phyloP scores from a whole-genome alignment of 306 rosid species.

The Datisca glomerata region DNA sequence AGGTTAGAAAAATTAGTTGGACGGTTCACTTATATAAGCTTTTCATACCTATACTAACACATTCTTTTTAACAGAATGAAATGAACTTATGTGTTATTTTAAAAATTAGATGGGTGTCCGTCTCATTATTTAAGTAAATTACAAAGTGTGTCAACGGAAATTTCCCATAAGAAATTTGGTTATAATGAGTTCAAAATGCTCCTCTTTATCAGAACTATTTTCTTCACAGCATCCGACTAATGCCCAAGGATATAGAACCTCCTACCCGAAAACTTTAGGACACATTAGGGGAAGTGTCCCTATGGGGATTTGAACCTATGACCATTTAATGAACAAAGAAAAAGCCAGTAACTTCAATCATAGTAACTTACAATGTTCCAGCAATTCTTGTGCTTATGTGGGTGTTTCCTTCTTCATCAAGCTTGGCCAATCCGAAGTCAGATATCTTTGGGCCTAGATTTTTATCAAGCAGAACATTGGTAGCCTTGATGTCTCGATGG shows the following conservation, averaged over 20 bases:
- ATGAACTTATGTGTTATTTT: not conserved
- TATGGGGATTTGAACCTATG: not conserved
- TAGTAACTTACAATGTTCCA: conserved; percentile 47
- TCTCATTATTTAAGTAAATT: too few relatives aligned
- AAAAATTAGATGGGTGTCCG: too few relatives aligned
- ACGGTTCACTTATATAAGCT: too few relatives aligned
- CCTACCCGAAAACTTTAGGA: not conserved
- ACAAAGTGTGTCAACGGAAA: too few relatives aligned
- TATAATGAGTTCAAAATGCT: too few relatives aligned
- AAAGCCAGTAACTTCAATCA: not conserved
- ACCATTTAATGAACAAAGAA: not conserved
- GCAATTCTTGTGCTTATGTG: conserved; percentile 62
- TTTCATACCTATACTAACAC: too few relatives aligned
- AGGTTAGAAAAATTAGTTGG: too few relatives aligned
- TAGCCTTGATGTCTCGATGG: conserved; percentile 73
- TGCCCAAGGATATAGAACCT: too few relatives aligned
- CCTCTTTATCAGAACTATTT: too few relatives aligned
- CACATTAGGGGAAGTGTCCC: not conserved
- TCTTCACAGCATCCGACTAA: too few relatives aligned
- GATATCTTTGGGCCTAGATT: conserved; percentile 57
- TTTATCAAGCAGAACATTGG: conserved; percentile 64
- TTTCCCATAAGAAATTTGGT: too few relatives aligned
- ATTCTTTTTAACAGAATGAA: not conserved
- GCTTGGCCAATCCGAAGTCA: conserved; percentile 72
- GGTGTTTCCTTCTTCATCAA: conserved; percentile 48